Evolutionary conservation across 2,329 filamentous ascomycete genomes (phyloP).

Genomic region (Verticillium albo-atrum): DNA sequence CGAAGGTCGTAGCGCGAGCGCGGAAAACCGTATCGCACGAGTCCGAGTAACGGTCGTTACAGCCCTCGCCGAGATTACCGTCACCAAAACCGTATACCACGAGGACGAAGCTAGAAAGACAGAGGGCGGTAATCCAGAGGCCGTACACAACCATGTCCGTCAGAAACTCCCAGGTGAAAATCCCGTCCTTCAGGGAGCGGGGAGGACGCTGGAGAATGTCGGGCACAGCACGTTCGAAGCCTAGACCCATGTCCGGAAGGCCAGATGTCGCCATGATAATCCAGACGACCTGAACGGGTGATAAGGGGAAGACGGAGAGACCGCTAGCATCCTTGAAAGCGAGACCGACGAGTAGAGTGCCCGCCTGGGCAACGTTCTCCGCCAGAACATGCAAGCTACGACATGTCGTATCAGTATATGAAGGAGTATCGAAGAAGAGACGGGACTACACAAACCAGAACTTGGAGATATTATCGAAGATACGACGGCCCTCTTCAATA

Average conservation of each 20-base stretch:
- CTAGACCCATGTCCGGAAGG: conserved; percentile 64
- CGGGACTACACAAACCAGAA: conserved; percentile 32
- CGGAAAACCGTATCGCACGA: conserved; percentile 55
- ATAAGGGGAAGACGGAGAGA: conserved; percentile 61
- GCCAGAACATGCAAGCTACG: conserved; percentile 51
- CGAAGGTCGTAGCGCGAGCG: conserved; percentile 61
- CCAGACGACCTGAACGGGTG: conserved; percentile 65
- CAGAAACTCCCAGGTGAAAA: conserved; percentile 56
- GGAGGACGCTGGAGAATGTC: conserved; percentile 60
- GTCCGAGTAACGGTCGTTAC: conserved; percentile 45
- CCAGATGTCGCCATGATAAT: conserved; percentile 68
- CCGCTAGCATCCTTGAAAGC: conserved; percentile 56
- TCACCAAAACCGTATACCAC: conserved; percentile 33
- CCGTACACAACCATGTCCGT: conserved; percentile 58
- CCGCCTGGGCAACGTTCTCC: conserved; percentile 59
- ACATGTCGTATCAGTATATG: neutral
- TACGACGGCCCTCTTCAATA: conserved; percentile 59
- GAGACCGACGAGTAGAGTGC: conserved; percentile 58
- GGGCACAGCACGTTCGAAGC: conserved; percentile 57
- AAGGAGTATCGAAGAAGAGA: neutral
- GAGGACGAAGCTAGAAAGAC: conserved; percentile 4
- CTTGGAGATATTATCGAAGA: conserved; percentile 64
- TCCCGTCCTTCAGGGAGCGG: conserved; percentile 31
- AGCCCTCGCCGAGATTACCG: conserved; percentile 43
- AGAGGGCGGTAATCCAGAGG: conserved; percentile 54